Conservation (phyloP, 73 alveolate genomes). For the Paramecium pentaurelia region DNA sequence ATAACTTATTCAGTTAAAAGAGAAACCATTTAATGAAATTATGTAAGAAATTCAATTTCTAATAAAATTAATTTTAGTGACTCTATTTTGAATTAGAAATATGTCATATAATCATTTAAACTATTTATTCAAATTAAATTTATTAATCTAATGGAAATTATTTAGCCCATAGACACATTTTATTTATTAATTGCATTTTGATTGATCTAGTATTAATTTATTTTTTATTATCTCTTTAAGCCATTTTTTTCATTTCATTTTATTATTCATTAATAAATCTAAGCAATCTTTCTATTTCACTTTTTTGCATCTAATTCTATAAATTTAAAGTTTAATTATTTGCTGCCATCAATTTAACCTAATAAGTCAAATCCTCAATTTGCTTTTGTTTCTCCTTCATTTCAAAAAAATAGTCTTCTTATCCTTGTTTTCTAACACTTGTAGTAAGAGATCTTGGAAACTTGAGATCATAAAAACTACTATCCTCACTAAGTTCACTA, state of each 20-base stretch:
- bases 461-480: neutral
- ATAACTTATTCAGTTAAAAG: neutral
- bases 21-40: constrained; percentile 14
- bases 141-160: neutral
- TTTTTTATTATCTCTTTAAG: neutral
- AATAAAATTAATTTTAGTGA: neutral
- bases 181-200: constrained; percentile 5
- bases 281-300: neutral
- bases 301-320: constrained; percentile 2
- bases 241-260: constrained; percentile 22
- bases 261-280: neutral
- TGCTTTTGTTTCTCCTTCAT: neutral
- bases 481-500: neutral
- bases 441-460: neutral
- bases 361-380: constrained; percentile 24
- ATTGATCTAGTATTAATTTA: neutral
- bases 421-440: neutral
- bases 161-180: neutral
- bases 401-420: neutral
- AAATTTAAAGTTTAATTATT: constrained; percentile 26
- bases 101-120: constrained; percentile 9
- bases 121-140: constrained; percentile 14
- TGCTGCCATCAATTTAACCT: constrained; percentile 36
- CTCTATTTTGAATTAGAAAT: neutral
- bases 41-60: neutral